Conservation (phyloP, 1,139 yeast genomes). For the Kurtzmaniella natalensis region DNA sequence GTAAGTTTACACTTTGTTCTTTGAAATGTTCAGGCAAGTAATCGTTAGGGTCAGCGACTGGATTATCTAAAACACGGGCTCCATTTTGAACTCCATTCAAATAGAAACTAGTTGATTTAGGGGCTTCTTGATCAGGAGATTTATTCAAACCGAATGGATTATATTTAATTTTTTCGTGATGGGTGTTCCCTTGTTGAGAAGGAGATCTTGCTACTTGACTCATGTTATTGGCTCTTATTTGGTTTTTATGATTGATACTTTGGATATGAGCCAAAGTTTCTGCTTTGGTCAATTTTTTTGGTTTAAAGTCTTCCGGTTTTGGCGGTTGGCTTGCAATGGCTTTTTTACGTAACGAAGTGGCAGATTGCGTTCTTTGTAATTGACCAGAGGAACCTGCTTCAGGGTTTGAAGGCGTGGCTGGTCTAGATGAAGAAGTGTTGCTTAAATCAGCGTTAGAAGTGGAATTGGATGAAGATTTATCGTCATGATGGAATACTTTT, state of each 20-base stretch:
- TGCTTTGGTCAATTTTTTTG: conserved; percentile 30
- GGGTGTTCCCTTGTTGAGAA: conserved; percentile 4
- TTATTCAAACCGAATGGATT: conserved; percentile 45
- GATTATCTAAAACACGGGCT: conserved; percentile 51
- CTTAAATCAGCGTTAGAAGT: not conserved
- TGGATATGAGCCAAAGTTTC: conserved; percentile 39
- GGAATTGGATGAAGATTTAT: conserved; percentile 7
- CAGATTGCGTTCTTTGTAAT: no score
- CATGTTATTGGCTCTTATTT: conserved; percentile 8
- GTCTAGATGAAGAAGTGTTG: no score
- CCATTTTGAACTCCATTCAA: conserved; percentile 34
- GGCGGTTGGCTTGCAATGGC: conserved; percentile 6
- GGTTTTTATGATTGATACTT: conserved; percentile 30
- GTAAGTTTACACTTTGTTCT: conserved; percentile 47
- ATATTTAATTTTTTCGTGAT: conserved; percentile 37
- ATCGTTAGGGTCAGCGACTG: conserved; percentile 67
- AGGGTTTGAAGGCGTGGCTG: no score
- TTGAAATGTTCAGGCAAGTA: conserved; percentile 52
- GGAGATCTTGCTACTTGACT: conserved; percentile 9
- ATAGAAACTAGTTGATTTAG: conserved; percentile 39
- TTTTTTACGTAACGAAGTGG: conserved; percentile 8
- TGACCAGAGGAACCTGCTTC: no score
- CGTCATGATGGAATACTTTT: conserved; percentile 25
- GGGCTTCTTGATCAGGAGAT: conserved; percentile 29
- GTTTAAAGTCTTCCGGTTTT: conserved; percentile 10